These are phyloP conservation scores for Rubus idaeus DNA, from an alignment of 306 rosid species.

Conservation along the genomic window DNA sequence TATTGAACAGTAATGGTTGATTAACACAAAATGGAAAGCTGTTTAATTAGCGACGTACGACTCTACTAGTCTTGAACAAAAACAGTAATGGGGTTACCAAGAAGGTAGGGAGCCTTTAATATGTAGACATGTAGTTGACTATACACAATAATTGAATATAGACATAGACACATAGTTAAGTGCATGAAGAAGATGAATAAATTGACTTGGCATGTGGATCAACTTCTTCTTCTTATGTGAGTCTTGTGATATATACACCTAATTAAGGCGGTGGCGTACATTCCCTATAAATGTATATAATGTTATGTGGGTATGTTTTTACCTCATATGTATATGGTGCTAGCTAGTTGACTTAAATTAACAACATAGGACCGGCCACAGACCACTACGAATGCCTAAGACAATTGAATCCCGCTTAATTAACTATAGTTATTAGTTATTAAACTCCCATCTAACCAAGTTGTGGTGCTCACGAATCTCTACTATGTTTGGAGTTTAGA, in stretches of 20 bases:
- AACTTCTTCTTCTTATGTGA: background rate
- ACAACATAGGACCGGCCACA: background rate
- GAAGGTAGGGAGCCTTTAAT: background rate
- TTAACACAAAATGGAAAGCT: background rate
- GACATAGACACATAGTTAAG: background rate
- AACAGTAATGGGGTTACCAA: background rate
- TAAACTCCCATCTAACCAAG: conserved; percentile 3
- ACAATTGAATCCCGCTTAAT: background rate
- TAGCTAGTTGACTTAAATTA: conserved; percentile 15
- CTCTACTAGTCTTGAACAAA: background rate
- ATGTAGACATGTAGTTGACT: conserved; percentile 5
- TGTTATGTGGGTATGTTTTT: background rate
- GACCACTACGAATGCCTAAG: background rate
- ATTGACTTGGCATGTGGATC: background rate
- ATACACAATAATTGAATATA: background rate
- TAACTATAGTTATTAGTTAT: background rate
- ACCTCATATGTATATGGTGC: background rate
- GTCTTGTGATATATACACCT: background rate
- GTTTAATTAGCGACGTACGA: background rate
- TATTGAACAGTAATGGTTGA: background rate
- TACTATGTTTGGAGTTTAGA: background rate
- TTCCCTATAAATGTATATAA: background rate
- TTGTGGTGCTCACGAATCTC: background rate
- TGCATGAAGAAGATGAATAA: background rate
- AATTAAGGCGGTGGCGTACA: background rate